Evolutionary conservation across 805 yeast species (phyloP), one percentile per base, ranked within the genome.

Genomic region (Lachancea nothofagi): DNA sequence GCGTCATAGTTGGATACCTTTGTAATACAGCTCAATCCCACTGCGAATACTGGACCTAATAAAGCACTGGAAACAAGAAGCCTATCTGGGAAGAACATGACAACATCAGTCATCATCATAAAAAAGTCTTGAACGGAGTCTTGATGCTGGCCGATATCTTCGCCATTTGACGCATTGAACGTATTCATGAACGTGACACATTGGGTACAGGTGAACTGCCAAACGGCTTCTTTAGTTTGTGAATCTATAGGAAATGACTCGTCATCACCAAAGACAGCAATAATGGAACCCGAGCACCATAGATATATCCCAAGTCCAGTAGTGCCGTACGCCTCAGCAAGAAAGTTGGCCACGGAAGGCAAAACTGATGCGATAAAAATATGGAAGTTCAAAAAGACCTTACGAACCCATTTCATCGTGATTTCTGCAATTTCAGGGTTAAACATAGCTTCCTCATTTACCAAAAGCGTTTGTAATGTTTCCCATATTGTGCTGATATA

Each of bases 111-210:
- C 64, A 81, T 70, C 83, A 86, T 80, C 46, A 89, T 69, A 71
- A 80, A 85, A 57, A 80, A 89, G 65, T 89, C 96, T 62, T 90
- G 96, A 33, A 88, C 69, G 22, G 84, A 70, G 58, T 87, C 95
- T 38, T 55, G 54, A 29, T 53, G 45, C 20, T 53, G 47, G 29
- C 57, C 55, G 13, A 61, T 27, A 13, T 41, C 44, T 5, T 29
- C 27, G 5, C 37, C 41, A 19, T 51, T 49, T 38, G 57, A 27
- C 42, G 48, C 43, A 29, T 51, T 44, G 47, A 74, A 65, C 19
- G 69, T 65, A 14, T 65, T 57, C 44, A 81, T 74, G 50, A 83
- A 80, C n/a, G 74, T 65, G 7, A 64, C 54, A 43, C 80, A 67
- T 59, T 85, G 95, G 36, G 78, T 73, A 43, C 77, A 59, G 0